Conservation (phyloP, 805 yeast genomes). For the Scheffersomyces spartinae region DNA sequence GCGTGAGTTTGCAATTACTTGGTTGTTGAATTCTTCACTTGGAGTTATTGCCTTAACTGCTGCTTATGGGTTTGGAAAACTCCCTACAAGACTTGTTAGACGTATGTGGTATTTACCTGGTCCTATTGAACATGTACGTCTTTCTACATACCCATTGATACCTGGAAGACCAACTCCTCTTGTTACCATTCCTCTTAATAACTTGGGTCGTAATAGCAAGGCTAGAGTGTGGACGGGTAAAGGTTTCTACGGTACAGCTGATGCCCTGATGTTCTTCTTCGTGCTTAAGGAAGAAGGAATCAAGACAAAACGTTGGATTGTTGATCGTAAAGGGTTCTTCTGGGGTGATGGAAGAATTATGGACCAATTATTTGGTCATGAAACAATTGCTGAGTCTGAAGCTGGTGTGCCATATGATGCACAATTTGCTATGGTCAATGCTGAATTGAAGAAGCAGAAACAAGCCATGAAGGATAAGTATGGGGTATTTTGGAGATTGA, state of each 20-base stretch:
- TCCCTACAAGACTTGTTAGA: conserved; percentile 64
- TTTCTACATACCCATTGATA: conserved; percentile 63
- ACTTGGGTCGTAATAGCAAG: conserved; percentile 42
- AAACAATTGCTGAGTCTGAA: conserved; percentile 65
- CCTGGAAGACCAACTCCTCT: conserved; percentile 75
- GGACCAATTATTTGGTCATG: conserved; percentile 74
- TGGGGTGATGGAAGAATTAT: conserved; percentile 89
- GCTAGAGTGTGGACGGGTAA: conserved; percentile 77
- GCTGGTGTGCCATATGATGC: conserved; percentile 55
- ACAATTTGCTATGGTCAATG: conserved; percentile 37
- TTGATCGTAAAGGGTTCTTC: conserved; percentile 79
- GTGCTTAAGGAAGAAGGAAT: conserved; percentile 47
- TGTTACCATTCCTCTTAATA: conserved; percentile 48
- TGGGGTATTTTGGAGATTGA: conserved; percentile 52
- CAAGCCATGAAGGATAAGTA: conserved; percentile 39
- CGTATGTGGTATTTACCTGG: conserved; percentile 71
- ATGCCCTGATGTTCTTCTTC: conserved; percentile 62
- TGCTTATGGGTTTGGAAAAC: conserved; percentile 18
- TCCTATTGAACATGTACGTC: conserved; percentile 41
- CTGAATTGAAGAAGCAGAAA: conserved; percentile 37
- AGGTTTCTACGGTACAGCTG: conserved; percentile 78
- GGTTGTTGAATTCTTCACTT: conserved; percentile 16
- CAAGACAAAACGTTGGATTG: conserved; percentile 53
- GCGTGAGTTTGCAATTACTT: conserved; percentile 23
- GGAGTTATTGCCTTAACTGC: conserved; percentile 16